Percentiles rank a stretch among this genome's conserved stretches.
phyloP scores from a whole-genome alignment of 148 eudicot genomes.

The Chenopodium formosanum region DNA sequence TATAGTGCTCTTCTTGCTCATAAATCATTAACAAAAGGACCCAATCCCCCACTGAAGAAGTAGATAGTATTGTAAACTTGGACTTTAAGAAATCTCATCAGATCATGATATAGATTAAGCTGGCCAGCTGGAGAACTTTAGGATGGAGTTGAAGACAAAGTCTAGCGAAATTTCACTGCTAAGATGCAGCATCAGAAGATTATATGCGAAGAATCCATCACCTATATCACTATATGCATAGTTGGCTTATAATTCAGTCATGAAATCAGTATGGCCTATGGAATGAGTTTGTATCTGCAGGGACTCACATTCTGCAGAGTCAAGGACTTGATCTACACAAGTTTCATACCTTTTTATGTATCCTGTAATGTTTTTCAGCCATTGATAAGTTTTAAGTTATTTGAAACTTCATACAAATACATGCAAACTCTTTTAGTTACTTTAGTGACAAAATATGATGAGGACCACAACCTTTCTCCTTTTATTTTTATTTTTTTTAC shows the following conservation, averaged over 20 bases:
- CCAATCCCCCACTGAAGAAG: background rate
- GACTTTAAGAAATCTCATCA: background rate
- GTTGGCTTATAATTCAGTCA: conserved; percentile 15
- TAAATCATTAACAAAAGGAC: background rate
- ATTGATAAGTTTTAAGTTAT: background rate
- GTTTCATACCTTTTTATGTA: background rate
- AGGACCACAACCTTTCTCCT: background rate
- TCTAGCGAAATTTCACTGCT: conserved; percentile 22
- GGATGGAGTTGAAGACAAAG: conserved; percentile 21
- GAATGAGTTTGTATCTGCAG: background rate
- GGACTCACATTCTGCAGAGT: background rate
- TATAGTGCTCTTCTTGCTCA: background rate
- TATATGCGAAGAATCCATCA: conserved; percentile 5
- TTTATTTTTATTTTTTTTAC: background rate
- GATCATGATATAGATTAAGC: conserved; percentile 32
- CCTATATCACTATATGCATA: background rate
- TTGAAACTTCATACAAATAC: background rate
- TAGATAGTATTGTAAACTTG: background rate
- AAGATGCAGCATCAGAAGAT: conserved; percentile 18
- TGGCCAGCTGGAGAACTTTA: conserved; percentile 26
- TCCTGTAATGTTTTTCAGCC: background rate
- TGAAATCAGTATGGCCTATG: conserved; percentile 15
- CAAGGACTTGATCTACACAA: background rate
- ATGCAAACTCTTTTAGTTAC: conserved; percentile 1
- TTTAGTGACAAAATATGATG: background rate